A percentile compares a stretch with the other conserved stretches of the same genome.
Conservation (phyloP, 495 filamentous ascomycete species). For the Acidiella bohemica region DNA sequence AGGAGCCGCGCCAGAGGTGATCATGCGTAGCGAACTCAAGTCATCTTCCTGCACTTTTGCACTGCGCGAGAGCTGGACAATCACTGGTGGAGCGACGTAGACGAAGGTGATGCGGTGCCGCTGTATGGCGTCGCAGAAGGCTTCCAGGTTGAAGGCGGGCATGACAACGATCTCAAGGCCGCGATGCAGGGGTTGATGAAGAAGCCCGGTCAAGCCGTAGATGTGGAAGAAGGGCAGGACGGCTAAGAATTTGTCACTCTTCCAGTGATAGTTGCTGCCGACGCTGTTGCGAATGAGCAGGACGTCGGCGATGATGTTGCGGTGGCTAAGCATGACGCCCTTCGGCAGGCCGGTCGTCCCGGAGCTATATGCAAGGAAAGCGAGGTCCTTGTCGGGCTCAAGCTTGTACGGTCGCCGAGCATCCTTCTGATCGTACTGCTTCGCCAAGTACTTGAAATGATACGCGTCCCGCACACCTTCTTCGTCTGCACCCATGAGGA, state of each 20-base stretch:
- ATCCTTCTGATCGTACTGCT: conserved; percentile 43
- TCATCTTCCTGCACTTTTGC: conserved; percentile 67
- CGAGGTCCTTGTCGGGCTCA: conserved; percentile 44
- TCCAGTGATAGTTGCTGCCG: conserved; percentile 45
- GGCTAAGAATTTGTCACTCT: conserved; percentile 51
- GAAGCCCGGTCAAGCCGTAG: conserved; percentile 54
- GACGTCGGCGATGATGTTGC: conserved; percentile 66
- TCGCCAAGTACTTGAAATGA: conserved; percentile 59
- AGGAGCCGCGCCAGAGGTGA: conserved; percentile 84
- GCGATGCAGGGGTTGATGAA: conserved; percentile 49
- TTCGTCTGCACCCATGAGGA: conserved; percentile 59
- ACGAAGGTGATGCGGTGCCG: conserved; percentile 59
- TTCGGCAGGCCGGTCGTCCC: conserved; percentile 91
- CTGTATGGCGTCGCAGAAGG: conserved; percentile 64
- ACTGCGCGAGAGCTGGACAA: conserved; percentile 68
- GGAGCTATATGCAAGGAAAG: conserved; percentile 66
- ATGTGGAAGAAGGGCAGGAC: conserved; percentile 92
- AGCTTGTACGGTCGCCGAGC: conserved; percentile 37
- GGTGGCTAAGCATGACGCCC: conserved; percentile 79
- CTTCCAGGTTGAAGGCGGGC: conserved; percentile 70
- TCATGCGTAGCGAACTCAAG: conserved; percentile 61
- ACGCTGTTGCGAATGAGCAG: conserved; percentile 35
- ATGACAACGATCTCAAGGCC: conserved; percentile 65
- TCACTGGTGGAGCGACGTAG: conserved; percentile 76
- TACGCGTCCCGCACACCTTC: conserved; percentile 40